These are phyloP conservation scores for Galium porrigens DNA, from an alignment of 305 asterid genomes.

Conservation along the genomic window DNA sequence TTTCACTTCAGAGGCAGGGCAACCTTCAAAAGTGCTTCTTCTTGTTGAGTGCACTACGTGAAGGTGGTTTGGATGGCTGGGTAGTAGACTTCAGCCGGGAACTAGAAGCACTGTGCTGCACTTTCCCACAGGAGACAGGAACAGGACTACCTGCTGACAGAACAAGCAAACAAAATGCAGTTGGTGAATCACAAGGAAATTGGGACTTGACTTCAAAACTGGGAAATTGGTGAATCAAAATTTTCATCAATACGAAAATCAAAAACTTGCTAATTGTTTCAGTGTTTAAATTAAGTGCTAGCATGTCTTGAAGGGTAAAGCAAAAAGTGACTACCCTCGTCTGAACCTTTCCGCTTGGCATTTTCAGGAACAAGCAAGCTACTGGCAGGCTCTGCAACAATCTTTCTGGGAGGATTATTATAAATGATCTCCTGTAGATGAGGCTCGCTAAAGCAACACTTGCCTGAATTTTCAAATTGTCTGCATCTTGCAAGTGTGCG, in stretches of 20 bases:
- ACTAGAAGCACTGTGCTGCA: too few relatives aligned
- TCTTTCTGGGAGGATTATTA: conserved; percentile 1
- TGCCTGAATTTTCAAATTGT: conserved; percentile 11
- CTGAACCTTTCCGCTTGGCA: neutral
- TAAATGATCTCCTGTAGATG: neutral
- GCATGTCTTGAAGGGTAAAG: too few relatives aligned
- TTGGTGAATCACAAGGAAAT: too few relatives aligned
- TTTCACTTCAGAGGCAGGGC: too few relatives aligned
- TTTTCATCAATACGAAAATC: neutral
- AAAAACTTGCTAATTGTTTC: too few relatives aligned
- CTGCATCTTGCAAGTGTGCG: conserved; percentile 12
- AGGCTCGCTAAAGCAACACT: conserved; percentile 11
- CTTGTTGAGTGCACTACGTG: neutral
- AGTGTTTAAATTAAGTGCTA: too few relatives aligned
- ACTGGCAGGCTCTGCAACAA: neutral
- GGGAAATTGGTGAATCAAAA: neutral
- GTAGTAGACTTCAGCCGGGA: too few relatives aligned
- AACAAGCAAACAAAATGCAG: too few relatives aligned
- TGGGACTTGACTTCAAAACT: neutral
- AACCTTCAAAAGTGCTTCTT: too few relatives aligned
- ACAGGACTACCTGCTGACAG: too few relatives aligned
- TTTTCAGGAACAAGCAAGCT: neutral
- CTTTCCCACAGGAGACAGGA: too few relatives aligned
- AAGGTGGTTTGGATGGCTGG: neutral
- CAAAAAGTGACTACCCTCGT: neutral